Base-by-base conservation (phyloP, 2,329 filamentous ascomycete genomes). In the Claviceps maximensis region DNA sequence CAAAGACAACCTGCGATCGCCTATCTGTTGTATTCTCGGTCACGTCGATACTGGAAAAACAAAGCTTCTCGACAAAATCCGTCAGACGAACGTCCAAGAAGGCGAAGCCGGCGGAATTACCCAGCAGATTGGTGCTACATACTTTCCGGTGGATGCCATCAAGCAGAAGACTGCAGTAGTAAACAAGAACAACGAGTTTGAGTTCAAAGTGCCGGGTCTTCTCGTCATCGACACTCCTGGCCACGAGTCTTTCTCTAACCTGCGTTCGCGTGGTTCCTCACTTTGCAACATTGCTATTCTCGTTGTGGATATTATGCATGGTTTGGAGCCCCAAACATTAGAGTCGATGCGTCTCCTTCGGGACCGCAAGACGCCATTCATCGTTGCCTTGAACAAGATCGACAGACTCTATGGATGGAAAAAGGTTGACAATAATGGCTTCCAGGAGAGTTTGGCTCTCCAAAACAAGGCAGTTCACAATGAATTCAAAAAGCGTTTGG, bases 11-110 rank as follows among this genome's bases (percentile, higher is more conserved):
- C 80, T 98, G 53, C 89, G 93, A 54, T 97, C 93, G 42, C 93
- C 93, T 51, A 98, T 98, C 71, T 97, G 93, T 78, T 97, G 91
- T 85, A 98, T 98, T 79, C 82, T 98, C 58, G 93, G 93, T 64
- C 93, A 98, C 81, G 93, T 98, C 80, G 93, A 98, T 83, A 98
- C 94, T 47, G 93, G 93, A 69, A 98, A 98, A 76, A 98, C 93
- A n/a, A 98, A 97, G 75, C 77, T 98, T 58, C 79, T 98, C 54
- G 93, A 98, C 77, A 98, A 98, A 76, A 88, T 98, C 65, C 87
- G 93, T 64, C 89, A 96, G 71, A 97, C 93, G 54, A 97, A 98
- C 66, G 93, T 98, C 38, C 94, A 98, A 67, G 93, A 97, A 72
- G 93, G 93, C 64, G 93, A 98, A 80, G 94, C 93, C 42, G 94